Base-by-base conservation (phyloP, 345 rosid species). In the Viola odorata region DNA sequence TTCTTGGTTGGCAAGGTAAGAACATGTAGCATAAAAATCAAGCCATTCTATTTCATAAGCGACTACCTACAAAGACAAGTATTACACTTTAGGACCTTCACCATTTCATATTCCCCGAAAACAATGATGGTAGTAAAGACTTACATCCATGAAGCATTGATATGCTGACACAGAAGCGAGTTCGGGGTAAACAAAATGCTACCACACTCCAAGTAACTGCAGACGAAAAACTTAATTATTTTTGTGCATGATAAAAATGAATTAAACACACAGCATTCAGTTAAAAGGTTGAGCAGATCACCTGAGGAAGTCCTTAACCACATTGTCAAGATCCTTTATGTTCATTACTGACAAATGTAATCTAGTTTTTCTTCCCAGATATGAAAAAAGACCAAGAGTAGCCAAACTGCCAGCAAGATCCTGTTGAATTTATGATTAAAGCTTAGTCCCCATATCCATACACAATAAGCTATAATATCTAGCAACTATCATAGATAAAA, bases 181-280 rank as follows among this genome's bases (percentile, higher is more conserved):
- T 60, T 78, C 85, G 0, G 84, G 80, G 73, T 75, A 82, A 66
- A 80, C 72, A 73, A 86, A 73, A 81, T 68, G 64, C 76, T 75
- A 15, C 89, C 87, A 45, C 87, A 86, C 71, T 86, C 92, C 87
- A 86, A 64, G 72, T 78, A 84, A 65, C 89, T 86, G 81, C 75
- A 66, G 40, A 41, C 66, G 51, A 64, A 47, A 37, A 63, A 40
- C 61, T 12, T 6, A 61, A 13, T 58, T 37, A 40, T 54, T 64
- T 58, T 17, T 5, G 42, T 23, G 16, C 36, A 51, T 53, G 32
- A 40, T 53, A 12, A 1, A 13, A n/a, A n/a, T n/a, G n/a, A n/a
- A n/a, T n/a, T n/a, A n/a, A n/a, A n/a, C n/a, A n/a, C n/a, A n/a
- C n/a, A n/a, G n/a, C n/a, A n/a, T n/a, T n/a, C 45, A 62, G 53